A percentile compares a stretch with the other conserved stretches of the same genome.
Evolutionary conservation across 2,329 filamentous ascomycete genomes (phyloP).

Genomic region (Colletotrichum gloeosporioides): DNA sequence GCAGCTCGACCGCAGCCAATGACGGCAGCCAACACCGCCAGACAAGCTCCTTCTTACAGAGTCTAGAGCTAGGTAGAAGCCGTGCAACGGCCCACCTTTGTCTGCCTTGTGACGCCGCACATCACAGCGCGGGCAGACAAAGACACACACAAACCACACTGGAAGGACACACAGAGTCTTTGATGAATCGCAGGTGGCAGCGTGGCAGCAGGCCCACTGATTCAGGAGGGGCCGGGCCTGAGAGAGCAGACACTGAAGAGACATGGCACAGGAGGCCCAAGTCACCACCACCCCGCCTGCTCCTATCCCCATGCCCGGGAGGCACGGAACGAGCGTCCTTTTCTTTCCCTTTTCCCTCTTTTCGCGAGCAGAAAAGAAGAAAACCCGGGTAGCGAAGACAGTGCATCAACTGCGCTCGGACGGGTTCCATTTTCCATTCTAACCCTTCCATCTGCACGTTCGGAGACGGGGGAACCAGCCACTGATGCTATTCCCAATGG

Average conservation of each 20-base stretch:
- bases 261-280: not conserved
- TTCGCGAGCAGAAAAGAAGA: not conserved
- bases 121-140: not conserved
- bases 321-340: not conserved
- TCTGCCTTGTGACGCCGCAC: not conserved
- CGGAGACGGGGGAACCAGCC: not conserved
- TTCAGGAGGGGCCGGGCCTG: not conserved
- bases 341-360: not conserved
- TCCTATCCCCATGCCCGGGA: not conserved
- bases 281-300: not conserved
- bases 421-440: not conserved
- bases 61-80: not conserved
- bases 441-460: not conserved
- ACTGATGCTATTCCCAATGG: conserved; percentile 3
- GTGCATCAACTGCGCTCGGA: conserved; percentile 9
- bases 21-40: not conserved
- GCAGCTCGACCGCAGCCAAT: not conserved
- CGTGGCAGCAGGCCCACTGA: not conserved
- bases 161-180: not conserved
- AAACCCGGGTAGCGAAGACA: conserved; percentile 1
- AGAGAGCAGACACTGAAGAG: not conserved
- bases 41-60: not conserved
- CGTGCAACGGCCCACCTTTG: not conserved
- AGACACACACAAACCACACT: not conserved
- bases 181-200: not conserved